These are phyloP conservation scores for Collybia mongolica DNA, from an alignment of 768 basidiomycete species.

Conservation along the genomic window DNA sequence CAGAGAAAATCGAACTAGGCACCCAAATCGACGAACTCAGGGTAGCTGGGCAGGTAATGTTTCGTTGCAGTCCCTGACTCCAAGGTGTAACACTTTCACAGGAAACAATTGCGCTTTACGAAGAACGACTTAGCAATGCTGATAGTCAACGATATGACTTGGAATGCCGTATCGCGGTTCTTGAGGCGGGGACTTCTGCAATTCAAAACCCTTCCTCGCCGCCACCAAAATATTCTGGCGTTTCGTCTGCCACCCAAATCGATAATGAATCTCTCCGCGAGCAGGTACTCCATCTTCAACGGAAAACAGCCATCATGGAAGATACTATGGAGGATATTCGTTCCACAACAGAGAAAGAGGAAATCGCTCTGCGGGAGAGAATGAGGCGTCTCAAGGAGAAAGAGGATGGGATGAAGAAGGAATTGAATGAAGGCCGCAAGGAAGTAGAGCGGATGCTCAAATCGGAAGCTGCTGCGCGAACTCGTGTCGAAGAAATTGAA, in stretches of 20 bases:
- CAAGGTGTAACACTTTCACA: slow-evolving; percentile 24
- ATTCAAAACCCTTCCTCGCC: slow-evolving; percentile 24
- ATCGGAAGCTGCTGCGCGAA: slow-evolving; percentile 59
- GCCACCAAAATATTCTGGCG: slow-evolving; percentile 26
- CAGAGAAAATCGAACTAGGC: slow-evolving; percentile 67
- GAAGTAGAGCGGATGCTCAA: slow-evolving; percentile 63
- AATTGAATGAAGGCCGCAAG: slow-evolving; percentile 63
- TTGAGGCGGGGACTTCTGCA: slow-evolving; percentile 44
- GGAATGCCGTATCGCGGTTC: slow-evolving; percentile 57
- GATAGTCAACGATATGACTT: slow-evolving; percentile 77
- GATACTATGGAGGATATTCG: slow-evolving; percentile 82
- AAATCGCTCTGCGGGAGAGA: slow-evolving; percentile 56
- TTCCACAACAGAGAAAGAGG: slow-evolving; percentile 72
- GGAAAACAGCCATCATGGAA: slow-evolving; percentile 72
- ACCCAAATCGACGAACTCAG: slow-evolving; percentile 82
- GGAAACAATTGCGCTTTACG: slow-evolving; percentile 96
- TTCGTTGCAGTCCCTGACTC: slow-evolving; percentile 5
- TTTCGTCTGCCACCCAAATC: slow-evolving; percentile 80
- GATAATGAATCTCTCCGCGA: slow-evolving; percentile 93
- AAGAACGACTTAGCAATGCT: slow-evolving; percentile 75
- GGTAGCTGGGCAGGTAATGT: slow-evolving; percentile 79
- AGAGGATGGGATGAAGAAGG: slow-evolving; percentile 68
- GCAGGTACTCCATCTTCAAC: slow-evolving; percentile 86
- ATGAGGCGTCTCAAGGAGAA: slow-evolving; percentile 72
- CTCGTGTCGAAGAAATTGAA: slow-evolving; percentile 81